These are phyloP conservation scores for Teratosphaeria gauchensis DNA, from an alignment of 2,329 filamentous ascomycete species.

Conservation along the genomic window DNA sequence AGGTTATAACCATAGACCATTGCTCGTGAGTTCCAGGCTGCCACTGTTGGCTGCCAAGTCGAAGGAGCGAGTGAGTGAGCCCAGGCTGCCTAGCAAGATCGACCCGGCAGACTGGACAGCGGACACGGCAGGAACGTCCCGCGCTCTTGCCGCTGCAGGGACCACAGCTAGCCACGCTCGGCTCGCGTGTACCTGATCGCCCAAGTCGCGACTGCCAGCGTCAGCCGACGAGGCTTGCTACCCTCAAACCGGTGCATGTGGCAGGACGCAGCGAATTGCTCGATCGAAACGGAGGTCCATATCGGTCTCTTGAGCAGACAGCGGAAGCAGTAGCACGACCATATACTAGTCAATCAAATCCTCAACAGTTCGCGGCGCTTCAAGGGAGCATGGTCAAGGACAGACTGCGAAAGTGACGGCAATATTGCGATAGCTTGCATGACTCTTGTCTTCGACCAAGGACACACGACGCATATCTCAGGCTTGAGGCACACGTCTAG, in stretches of 20 bases:
- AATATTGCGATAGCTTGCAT: not conserved
- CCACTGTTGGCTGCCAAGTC: not conserved
- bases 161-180: not conserved
- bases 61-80: not conserved
- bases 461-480: not conserved
- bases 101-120: not conserved
- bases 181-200: not conserved
- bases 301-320: too few relatives aligned
- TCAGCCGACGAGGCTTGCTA: not conserved
- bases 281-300: too few relatives aligned
- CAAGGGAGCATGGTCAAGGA: not conserved
- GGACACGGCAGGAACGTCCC: not conserved
- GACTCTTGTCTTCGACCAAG: not conserved
- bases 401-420: not conserved
- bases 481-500: not conserved
- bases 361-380: too few relatives aligned
- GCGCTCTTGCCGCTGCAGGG: not conserved
- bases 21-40: too few relatives aligned
- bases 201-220: not conserved
- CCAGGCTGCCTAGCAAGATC: not conserved
- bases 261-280: not conserved
- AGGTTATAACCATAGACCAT: too few relatives aligned
- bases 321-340: too few relatives aligned
- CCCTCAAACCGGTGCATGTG: not conserved
- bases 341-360: too few relatives aligned